A percentile compares a stretch with the other conserved stretches of the same genome.
These are phyloP conservation scores for Colletotrichum musae DNA, from an alignment of 2,329 filamentous ascomycete species.

Conservation along the genomic window DNA sequence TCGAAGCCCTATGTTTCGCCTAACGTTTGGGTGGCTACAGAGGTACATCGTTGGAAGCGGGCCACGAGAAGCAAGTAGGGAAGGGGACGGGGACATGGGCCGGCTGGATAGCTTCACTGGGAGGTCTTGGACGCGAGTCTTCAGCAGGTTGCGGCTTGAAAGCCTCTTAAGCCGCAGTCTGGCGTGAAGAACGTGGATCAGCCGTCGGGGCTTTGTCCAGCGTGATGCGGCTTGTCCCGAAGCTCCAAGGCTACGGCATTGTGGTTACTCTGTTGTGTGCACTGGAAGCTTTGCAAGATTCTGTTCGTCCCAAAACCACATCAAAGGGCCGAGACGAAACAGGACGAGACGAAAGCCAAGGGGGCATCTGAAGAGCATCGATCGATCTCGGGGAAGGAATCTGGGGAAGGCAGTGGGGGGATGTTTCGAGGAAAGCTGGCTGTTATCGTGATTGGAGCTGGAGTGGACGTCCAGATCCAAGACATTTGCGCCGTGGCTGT, in stretches of 20 bases:
- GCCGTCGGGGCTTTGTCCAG: constrained; percentile 29
- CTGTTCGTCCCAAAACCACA: constrained; percentile 1
- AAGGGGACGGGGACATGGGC: constrained; percentile 1
- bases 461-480: background rate
- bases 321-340: constrained; percentile 9
- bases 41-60: background rate
- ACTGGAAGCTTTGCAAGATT: background rate
- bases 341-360: background rate
- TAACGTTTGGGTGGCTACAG: background rate
- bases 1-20: constrained; percentile 27
- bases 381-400: background rate
- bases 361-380: background rate
- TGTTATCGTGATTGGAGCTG: background rate
- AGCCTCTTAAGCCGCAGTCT: constrained; percentile 1
- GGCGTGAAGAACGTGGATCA: background rate
- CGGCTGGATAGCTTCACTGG: background rate
- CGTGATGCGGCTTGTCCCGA: constrained; percentile 19
- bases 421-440: background rate
- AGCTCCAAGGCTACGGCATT: background rate
- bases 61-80: constrained; percentile 6
- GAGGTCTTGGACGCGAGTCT: constrained; percentile 5
- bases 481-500: constrained; percentile 33
- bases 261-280: constrained; percentile 1
- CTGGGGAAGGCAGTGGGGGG: background rate
- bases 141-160: constrained; percentile 20